phyloP scores from a whole-genome alignment of 768 basidiomycete species.

The Pleurotus platypus region DNA sequence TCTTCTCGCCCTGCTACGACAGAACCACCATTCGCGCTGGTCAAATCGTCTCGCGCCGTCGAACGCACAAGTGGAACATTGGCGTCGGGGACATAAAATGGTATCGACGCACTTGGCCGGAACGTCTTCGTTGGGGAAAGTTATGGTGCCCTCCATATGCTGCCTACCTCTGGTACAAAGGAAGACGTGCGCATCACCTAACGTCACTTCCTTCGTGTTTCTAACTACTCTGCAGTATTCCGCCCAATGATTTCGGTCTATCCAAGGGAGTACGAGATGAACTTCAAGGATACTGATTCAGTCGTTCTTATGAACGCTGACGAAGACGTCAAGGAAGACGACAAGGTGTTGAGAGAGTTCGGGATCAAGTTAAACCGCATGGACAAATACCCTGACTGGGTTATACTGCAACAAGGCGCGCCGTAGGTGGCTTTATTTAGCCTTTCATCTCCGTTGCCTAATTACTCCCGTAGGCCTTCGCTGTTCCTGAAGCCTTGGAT shows the following conservation, averaged over 20 bases:
- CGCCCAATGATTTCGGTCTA: background rate
- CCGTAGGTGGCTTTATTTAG: background rate
- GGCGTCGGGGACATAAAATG: constrained; percentile 3
- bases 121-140: constrained; percentile 3
- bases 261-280: constrained; percentile 1
- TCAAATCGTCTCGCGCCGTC: constrained; percentile 36
- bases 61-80: constrained; percentile 27
- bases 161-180: constrained; percentile 1
- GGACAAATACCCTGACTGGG: constrained; percentile 5
- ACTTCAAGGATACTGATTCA: constrained; percentile 5
- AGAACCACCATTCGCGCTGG: constrained; percentile 50
- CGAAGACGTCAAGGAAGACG: constrained; percentile 4
- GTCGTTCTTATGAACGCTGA: constrained; percentile 3
- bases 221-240: background rate
- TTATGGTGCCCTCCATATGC: constrained; percentile 5
- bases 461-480: background rate
- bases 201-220: background rate
- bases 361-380: background rate
- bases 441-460: background rate
- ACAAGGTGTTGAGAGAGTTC: constrained; percentile 2
- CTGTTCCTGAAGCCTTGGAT: constrained; percentile 4
- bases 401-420: background rate
- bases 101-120: constrained; percentile 6
- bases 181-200: background rate
- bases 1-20: constrained; percentile 45